Evolutionary conservation across 257 asterid genomes (phyloP).

Genomic region (Nicotiana sylvestris): DNA sequence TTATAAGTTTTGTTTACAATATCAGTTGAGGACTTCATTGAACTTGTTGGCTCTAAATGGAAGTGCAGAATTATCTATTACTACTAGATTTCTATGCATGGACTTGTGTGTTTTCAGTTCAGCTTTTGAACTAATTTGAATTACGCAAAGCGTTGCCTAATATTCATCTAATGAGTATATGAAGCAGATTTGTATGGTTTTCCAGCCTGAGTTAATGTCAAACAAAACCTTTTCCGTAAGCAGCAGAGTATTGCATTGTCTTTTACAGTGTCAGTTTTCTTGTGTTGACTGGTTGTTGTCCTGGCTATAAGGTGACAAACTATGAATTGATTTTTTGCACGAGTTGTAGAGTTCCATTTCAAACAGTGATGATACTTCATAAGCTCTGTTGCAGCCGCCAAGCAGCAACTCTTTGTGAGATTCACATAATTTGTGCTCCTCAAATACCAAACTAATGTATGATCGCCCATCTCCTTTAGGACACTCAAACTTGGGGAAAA

Average conservation of each 20-base stretch:
- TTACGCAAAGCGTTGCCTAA: not conserved
- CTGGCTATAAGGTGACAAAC: not conserved
- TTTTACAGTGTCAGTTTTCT: not conserved
- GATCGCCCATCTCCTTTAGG: not conserved
- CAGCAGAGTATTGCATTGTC: not conserved
- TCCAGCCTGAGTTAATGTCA: not conserved
- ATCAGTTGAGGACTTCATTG: not conserved
- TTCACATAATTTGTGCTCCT: not conserved
- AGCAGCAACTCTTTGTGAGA: not conserved
- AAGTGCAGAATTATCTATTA: not conserved
- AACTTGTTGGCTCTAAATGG: not conserved
- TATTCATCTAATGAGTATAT: no score
- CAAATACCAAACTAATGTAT: not conserved
- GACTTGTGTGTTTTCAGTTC: not conserved
- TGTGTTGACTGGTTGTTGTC: not conserved
- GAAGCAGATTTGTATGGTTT: not conserved
- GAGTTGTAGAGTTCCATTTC: not conserved
- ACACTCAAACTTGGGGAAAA: not conserved
- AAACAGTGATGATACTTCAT: not conserved
- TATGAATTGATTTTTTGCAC: not conserved
- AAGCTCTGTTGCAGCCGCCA: not conserved
- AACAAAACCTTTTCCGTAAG: not conserved
- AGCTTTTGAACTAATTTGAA: not conserved
- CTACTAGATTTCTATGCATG: not conserved
- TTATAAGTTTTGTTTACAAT: not conserved